Conservation (phyloP, 257 asterid genomes). For the Ehretia macrophylla region DNA sequence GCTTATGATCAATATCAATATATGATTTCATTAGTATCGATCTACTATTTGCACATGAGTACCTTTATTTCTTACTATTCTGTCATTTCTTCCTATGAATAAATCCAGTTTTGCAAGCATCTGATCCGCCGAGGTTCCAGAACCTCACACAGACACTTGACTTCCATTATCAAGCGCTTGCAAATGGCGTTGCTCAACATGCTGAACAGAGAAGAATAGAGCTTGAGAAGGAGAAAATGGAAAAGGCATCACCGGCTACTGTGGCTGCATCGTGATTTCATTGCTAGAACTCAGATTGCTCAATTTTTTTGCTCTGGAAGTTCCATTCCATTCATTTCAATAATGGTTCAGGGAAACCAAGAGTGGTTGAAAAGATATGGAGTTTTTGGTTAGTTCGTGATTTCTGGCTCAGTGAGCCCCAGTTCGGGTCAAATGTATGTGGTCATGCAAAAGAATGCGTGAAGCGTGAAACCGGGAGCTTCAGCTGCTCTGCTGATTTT, state of each 20-base stretch:
- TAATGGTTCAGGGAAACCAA: slow-evolving; percentile 31
- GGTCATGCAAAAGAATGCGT: slow-evolving; percentile 13
- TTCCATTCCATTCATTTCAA: slow-evolving; percentile 34
- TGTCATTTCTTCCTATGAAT: background rate
- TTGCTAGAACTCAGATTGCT: slow-evolving; percentile 6
- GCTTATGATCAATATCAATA: background rate
- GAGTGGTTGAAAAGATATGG: slow-evolving; percentile 18
- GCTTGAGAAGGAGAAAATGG: slow-evolving; percentile 70
- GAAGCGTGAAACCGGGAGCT: slow-evolving; percentile 13
- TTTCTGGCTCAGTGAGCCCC: slow-evolving; percentile 18
- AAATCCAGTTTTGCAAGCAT: slow-evolving; percentile 67
- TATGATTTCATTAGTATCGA: background rate
- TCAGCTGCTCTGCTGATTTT: slow-evolving; percentile 27
- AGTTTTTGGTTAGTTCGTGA: slow-evolving; percentile 19
- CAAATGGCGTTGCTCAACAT: slow-evolving; percentile 93
- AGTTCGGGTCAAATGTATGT: slow-evolving; percentile 23
- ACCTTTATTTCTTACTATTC: no score
- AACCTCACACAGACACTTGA: slow-evolving; percentile 80
- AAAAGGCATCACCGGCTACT: slow-evolving; percentile 53
- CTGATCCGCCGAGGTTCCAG: slow-evolving; percentile 85
- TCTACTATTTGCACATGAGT: background rate
- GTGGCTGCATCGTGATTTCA: slow-evolving; percentile 42
- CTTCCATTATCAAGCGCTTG: slow-evolving; percentile 82
- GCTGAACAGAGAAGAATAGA: slow-evolving; percentile 78
- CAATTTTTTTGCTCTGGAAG: slow-evolving; percentile 21